Percentiles rank a stretch among this genome's conserved stretches.
phyloP scores from a whole-genome alignment of 140 eudicot genomes.

The Oenanthe javanica region DNA sequence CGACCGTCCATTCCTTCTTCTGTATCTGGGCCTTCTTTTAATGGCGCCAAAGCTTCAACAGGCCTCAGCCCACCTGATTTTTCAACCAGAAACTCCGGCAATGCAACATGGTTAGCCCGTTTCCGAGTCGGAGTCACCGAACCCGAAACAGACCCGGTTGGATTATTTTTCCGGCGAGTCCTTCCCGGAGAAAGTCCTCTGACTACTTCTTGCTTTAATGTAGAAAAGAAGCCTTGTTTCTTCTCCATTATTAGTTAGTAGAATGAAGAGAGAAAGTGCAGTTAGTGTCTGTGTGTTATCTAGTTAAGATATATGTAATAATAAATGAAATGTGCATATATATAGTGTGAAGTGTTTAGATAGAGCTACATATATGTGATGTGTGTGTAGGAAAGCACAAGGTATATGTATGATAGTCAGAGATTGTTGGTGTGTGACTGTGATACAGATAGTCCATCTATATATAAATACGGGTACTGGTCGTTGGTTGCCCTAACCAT shows the following conservation, averaged over 20 bases:
- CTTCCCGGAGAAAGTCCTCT: slow-evolving; percentile 65
- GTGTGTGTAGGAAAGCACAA: too few relatives aligned
- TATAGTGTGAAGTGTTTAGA: too few relatives aligned
- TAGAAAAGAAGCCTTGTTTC: slow-evolving; percentile 57
- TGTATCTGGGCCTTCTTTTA: slow-evolving; percentile 78
- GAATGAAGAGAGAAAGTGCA: not conserved
- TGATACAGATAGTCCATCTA: too few relatives aligned
- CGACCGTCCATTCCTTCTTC: slow-evolving; percentile 31
- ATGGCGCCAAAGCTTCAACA: slow-evolving; percentile 64
- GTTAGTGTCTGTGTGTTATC: not conserved
- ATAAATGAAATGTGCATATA: too few relatives aligned
- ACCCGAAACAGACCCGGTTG: slow-evolving; percentile 47
- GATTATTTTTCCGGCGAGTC: slow-evolving; percentile 37
- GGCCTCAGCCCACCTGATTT: slow-evolving; percentile 81
- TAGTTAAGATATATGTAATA: not conserved
- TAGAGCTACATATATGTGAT: too few relatives aligned
- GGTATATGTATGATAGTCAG: too few relatives aligned
- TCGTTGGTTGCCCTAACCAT: too few relatives aligned
- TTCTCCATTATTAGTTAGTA: slow-evolving; percentile 44
- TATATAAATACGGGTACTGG: too few relatives aligned
- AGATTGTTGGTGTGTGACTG: too few relatives aligned
- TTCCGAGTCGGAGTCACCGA: slow-evolving; percentile 26
- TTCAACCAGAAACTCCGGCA: slow-evolving; percentile 42
- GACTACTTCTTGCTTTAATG: slow-evolving; percentile 63
- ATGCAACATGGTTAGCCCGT: slow-evolving; percentile 22